These are phyloP conservation scores for Amborella trichopoda DNA, from an alignment of 164 flowering plant species.

Conservation along the genomic window DNA sequence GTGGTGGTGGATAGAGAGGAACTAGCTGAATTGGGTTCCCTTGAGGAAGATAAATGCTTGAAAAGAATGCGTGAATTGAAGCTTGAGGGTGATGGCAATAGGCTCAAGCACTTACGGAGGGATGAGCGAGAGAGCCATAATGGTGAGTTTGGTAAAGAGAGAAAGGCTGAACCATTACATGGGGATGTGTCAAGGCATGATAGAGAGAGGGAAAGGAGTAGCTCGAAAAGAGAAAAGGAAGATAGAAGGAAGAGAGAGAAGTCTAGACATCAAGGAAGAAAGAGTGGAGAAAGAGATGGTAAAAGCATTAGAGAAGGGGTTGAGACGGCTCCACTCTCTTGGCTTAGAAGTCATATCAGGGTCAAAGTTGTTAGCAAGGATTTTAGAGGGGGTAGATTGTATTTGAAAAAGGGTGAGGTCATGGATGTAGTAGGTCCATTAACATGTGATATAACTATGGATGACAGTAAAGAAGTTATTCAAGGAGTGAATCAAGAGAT, in stretches of 20 bases:
- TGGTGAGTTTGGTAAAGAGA: too few relatives aligned
- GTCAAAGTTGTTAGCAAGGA: conserved; percentile 65
- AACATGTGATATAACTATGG: conserved; percentile 61
- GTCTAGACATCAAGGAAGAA: background rate
- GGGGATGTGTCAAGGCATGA: conserved; percentile 8
- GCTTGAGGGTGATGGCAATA: conserved; percentile 1
- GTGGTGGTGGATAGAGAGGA: conserved; percentile 26
- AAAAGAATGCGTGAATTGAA: conserved; percentile 29
- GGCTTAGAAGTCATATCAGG: conserved; percentile 69
- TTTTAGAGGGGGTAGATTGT: conserved; percentile 61
- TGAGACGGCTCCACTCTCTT: conserved; percentile 17
- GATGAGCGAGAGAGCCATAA: too few relatives aligned
- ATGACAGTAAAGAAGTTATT: conserved; percentile 55
- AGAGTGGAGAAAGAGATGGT: background rate
- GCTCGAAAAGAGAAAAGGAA: conserved; percentile 10
- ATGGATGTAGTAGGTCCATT: conserved; percentile 73
- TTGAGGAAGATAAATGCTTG: conserved; percentile 52
- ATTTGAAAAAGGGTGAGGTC: conserved; percentile 66
- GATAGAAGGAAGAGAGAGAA: conserved; percentile 3
- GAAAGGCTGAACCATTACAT: too few relatives aligned
- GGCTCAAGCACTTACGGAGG: too few relatives aligned
- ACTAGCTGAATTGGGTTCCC: conserved; percentile 49
- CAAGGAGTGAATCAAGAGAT: conserved; percentile 64
- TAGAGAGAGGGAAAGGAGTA: conserved; percentile 9
- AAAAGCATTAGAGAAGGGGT: conserved; percentile 1